Conservation (phyloP, 2,329 filamentous ascomycete genomes). For the Exophiala xenobiotica region DNA sequence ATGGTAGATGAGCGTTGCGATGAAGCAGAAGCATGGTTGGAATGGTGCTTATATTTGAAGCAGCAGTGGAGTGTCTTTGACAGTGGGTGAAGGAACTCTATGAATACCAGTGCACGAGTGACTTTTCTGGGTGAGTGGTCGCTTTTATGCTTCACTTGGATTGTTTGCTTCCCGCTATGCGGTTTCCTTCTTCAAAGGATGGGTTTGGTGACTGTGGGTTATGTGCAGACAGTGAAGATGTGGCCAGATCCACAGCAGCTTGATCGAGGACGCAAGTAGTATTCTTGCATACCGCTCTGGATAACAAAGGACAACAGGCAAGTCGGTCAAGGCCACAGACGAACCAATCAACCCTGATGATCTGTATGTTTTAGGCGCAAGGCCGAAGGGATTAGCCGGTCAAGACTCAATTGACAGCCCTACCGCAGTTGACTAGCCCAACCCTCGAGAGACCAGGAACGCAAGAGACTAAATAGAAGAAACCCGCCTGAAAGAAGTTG, state of each 20-base stretch:
- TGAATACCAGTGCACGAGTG: background rate
- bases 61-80: conserved; percentile 1
- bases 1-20: conserved; percentile 18
- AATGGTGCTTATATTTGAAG: background rate
- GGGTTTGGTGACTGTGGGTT: background rate
- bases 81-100: background rate
- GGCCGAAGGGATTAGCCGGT: conserved; percentile 6
- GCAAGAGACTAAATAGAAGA: conserved; percentile 23
- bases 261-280: background rate
- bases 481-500: conserved; percentile 11
- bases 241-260: background rate
- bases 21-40: conserved; percentile 23
- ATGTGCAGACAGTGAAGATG: background rate
- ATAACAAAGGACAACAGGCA: background rate
- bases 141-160: background rate
- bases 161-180: too few relatives aligned
- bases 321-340: conserved; percentile 13
- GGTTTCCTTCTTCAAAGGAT: too few relatives aligned
- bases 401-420: conserved; percentile 10
- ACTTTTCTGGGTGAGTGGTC: background rate
- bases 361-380: conserved; percentile 8
- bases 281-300: background rate
- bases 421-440: conserved; percentile 20
- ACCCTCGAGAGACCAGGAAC: conserved; percentile 6
- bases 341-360: conserved; percentile 21